A percentile compares a stretch with the other conserved stretches of the same genome.
Evolutionary conservation across 441 rosid genomes (phyloP).

Genomic region (Brassica balearica): DNA sequence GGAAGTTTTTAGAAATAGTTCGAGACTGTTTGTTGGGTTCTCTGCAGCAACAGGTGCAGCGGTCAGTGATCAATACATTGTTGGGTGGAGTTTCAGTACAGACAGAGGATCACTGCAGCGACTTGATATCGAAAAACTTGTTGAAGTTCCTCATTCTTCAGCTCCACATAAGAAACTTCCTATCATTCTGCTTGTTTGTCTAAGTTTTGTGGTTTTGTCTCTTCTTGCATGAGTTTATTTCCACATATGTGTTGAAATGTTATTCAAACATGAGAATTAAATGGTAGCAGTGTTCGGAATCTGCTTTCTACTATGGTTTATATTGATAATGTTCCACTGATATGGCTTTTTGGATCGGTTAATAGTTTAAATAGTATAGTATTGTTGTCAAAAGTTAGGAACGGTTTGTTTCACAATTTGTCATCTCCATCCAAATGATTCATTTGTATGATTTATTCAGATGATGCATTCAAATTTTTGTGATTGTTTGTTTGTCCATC

Average conservation of each 20-base stretch:
- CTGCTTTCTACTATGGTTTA: too few relatives aligned
- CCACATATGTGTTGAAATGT: neutral
- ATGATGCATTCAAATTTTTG: too few relatives aligned
- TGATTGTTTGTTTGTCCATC: too few relatives aligned
- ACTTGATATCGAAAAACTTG: constrained; percentile 42
- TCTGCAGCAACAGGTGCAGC: constrained; percentile 43
- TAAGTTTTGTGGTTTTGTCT: constrained; percentile 12
- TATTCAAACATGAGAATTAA: neutral
- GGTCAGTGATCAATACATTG: constrained; percentile 34
- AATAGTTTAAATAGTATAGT: too few relatives aligned
- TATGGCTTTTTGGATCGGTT: too few relatives aligned
- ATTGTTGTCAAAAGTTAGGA: too few relatives aligned
- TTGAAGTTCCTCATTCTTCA: constrained; percentile 34
- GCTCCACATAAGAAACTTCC: constrained; percentile 14
- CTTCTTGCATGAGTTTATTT: constrained; percentile 19
- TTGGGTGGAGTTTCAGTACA: constrained; percentile 46
- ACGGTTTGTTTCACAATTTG: too few relatives aligned
- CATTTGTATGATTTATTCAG: too few relatives aligned
- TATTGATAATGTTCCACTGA: too few relatives aligned
- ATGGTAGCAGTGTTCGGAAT: neutral
- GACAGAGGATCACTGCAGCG: constrained; percentile 27
- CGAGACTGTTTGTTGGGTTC: constrained; percentile 47
- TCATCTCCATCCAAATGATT: too few relatives aligned
- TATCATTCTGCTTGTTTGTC: neutral
- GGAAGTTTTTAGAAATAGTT: constrained; percentile 3